A percentile compares a stretch with the other conserved stretches of the same genome.
These are phyloP conservation scores for Mycena sp. DNA, from an alignment of 1,284 basidiomycete genomes.

Conservation along the genomic window DNA sequence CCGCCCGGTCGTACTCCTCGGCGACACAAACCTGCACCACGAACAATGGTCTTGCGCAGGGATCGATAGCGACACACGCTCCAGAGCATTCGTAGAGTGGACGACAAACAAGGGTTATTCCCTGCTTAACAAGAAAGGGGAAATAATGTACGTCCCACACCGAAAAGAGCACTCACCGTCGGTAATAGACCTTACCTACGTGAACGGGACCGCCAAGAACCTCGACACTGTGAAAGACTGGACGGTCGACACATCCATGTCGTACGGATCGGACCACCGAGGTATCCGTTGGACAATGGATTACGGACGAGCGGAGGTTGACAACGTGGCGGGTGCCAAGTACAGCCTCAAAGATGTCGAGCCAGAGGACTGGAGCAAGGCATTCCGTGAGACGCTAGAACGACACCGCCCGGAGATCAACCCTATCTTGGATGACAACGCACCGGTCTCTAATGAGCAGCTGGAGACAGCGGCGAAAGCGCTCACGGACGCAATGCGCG, in stretches of 20 bases:
- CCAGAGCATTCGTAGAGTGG: conserved; percentile 26
- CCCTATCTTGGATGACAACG: background rate
- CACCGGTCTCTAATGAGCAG: background rate
- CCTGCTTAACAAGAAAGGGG: conserved; percentile 33
- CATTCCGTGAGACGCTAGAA: background rate
- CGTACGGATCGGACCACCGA: conserved; percentile 31
- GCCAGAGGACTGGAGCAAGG: conserved; percentile 4
- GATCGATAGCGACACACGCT: background rate
- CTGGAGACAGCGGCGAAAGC: conserved; percentile 14
- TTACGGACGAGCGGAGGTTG: conserved; percentile 14
- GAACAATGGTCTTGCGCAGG: conserved; percentile 26
- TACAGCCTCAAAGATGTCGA: conserved; percentile 22
- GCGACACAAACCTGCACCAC: conserved; percentile 41
- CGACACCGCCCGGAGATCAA: background rate
- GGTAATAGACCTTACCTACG: conserved; percentile 31
- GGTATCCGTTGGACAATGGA: conserved; percentile 26
- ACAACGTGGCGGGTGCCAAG: conserved; percentile 14
- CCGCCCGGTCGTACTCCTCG: conserved; percentile 33
- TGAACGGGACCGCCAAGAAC: conserved; percentile 16
- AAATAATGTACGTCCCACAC: conserved; percentile 28
- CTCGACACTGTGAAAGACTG: conserved; percentile 29
- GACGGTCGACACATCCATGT: conserved; percentile 11
- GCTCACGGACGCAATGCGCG: conserved; percentile 13
- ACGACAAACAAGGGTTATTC: conserved; percentile 28
- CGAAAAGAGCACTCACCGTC: background rate